Conservation (phyloP, 1,139 yeast genomes). For the Taphrina wiesneri region DNA sequence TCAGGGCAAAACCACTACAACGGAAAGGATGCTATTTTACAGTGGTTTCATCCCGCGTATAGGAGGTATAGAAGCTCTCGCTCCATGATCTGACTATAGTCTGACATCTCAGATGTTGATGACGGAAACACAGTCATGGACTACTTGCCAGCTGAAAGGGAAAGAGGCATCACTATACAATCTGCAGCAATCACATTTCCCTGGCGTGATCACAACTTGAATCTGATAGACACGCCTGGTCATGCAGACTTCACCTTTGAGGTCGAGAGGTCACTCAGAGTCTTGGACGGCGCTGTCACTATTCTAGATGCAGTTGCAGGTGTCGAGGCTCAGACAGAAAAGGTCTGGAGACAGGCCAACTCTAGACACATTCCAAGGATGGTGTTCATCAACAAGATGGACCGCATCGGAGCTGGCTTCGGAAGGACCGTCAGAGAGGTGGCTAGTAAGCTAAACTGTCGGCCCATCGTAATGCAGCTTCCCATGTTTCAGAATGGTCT, state of each 20-base stretch:
- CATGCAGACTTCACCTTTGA: constrained; percentile 98
- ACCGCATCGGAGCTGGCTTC: constrained; percentile 91
- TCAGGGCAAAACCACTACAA: constrained; percentile 89
- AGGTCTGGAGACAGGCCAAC: constrained; percentile 88
- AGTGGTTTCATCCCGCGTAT: constrained; percentile 77
- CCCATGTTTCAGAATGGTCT: constrained; percentile 60
- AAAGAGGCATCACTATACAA: constrained; percentile 93
- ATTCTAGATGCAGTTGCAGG: constrained; percentile 96
- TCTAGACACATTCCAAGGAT: constrained; percentile 67
- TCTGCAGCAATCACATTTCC: constrained; percentile 93
- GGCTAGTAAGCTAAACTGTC: constrained; percentile 71
- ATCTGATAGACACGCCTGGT: constrained; percentile 95
- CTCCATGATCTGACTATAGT: neutral
- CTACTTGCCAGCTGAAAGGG: constrained; percentile 82
- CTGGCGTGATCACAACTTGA: constrained; percentile 76
- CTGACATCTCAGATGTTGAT: constrained; percentile 59
- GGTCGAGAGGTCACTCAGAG: constrained; percentile 83
- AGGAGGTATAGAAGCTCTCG: constrained; percentile 53
- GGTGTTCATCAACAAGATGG: constrained; percentile 91
- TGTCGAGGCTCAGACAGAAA: constrained; percentile 96
- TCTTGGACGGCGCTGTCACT: constrained; percentile 89
- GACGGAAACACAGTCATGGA: constrained; percentile 97
- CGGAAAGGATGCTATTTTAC: constrained; percentile 87
- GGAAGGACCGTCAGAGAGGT: constrained; percentile 86
- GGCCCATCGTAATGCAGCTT: constrained; percentile 71